Percentiles rank a stretch among this genome's conserved stretches.
Evolutionary conservation across 495 filamentous ascomycete genomes (phyloP).

Genomic region (Trichoderma reesei): DNA sequence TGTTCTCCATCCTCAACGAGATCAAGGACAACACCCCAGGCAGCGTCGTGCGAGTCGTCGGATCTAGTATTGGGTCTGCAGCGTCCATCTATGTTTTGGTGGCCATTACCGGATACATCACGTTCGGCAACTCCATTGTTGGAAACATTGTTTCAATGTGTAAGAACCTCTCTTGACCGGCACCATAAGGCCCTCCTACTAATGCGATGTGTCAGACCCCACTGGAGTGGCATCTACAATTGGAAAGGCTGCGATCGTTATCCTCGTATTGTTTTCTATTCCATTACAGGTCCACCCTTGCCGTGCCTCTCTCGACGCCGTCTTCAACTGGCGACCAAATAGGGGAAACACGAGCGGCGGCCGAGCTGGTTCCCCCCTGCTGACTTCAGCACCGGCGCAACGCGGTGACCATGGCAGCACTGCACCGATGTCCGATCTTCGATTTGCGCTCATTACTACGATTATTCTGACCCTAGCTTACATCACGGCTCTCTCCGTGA

Average conservation of each 20-base stretch:
- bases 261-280: slow-evolving; percentile 95
- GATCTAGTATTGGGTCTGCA: slow-evolving; percentile 72
- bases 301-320: slow-evolving; percentile 83
- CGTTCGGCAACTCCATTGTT: slow-evolving; percentile 74
- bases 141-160: slow-evolving; percentile 95
- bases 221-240: slow-evolving; percentile 79
- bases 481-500: slow-evolving; percentile 80
- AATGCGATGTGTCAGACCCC: slow-evolving; percentile 38
- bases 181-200: not conserved
- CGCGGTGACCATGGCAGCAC: slow-evolving; percentile 32
- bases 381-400: slow-evolving; percentile 16
- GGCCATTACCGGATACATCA: slow-evolving; percentile 89
- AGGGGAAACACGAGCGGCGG: slow-evolving; percentile 20
- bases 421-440: slow-evolving; percentile 63
- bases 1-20: slow-evolving; percentile 98
- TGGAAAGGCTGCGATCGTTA: slow-evolving; percentile 86
- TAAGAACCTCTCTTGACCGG: slow-evolving; percentile 25
- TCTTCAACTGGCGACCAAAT: slow-evolving; percentile 78
- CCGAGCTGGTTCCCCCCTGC: slow-evolving; percentile 29
- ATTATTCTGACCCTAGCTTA: slow-evolving; percentile 76
- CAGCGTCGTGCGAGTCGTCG: slow-evolving; percentile 70
- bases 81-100: slow-evolving; percentile 78
- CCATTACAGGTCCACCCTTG: slow-evolving; percentile 94
- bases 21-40: slow-evolving; percentile 71
- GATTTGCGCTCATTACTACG: slow-evolving; percentile 85